phyloP scores from a whole-genome alignment of 306 rosid genomes.

The Vigna mungo region DNA sequence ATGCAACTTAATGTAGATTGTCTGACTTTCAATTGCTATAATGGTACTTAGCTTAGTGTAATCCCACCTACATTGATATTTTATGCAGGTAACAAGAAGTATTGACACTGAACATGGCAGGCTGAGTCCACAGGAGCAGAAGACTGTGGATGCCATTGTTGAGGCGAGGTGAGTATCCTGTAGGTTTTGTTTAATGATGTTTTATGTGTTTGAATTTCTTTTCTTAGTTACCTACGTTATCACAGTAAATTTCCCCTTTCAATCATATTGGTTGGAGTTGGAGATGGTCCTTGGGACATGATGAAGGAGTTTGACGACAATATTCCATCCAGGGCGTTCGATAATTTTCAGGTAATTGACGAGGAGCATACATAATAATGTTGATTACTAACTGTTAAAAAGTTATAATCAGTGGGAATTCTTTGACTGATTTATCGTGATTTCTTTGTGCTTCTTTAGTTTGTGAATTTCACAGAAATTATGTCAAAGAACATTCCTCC shows the following conservation, averaged over 20 bases:
- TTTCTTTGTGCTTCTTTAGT: conserved; percentile 57
- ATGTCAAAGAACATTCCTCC: conserved; percentile 80
- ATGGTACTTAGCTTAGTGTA: conserved; percentile 7
- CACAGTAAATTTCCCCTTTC: conserved; percentile 91
- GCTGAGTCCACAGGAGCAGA: conserved; percentile 93
- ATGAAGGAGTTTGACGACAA: conserved; percentile 96
- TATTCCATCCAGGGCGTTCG: conserved; percentile 86
- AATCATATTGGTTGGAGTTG: conserved; percentile 92
- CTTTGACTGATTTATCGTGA: conserved; percentile 27
- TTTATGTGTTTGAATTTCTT: conserved; percentile 31
- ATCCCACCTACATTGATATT: conserved; percentile 31
- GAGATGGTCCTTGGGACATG: conserved; percentile 99
- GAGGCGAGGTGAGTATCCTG: conserved; percentile 78
- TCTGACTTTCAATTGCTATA: not conserved
- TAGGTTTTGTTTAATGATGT: not conserved
- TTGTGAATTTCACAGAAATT: conserved; percentile 84
- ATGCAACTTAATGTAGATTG: conserved; percentile 5
- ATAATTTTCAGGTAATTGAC: conserved; percentile 85
- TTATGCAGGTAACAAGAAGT: conserved; percentile 90
- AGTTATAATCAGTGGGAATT: conserved; percentile 22
- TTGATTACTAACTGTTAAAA: conserved; percentile 8
- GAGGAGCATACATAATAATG: conserved; percentile 2
- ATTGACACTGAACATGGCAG: conserved; percentile 75
- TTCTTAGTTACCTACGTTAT: conserved; percentile 41
- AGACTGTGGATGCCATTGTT: conserved; percentile 88